phyloP scores from a whole-genome alignment of 345 rosid species.

The Noccaea bulbosa region DNA sequence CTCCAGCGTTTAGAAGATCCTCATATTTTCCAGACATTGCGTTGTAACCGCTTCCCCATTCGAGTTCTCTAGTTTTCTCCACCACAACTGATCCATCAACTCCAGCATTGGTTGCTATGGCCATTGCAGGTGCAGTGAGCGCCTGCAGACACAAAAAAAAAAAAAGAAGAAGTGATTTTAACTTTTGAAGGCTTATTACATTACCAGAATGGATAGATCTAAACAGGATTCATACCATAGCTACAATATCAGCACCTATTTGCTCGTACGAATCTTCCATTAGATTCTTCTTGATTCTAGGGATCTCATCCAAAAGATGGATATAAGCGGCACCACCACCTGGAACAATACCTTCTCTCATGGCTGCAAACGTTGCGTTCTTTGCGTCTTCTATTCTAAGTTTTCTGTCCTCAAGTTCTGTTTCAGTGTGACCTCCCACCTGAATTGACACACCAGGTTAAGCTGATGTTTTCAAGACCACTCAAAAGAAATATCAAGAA shows the following conservation, averaged over 20 bases:
- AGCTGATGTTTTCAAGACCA: constrained; percentile 9
- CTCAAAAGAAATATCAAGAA: constrained; percentile 5
- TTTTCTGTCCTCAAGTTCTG: constrained; percentile 89
- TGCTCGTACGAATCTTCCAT: constrained; percentile 69
- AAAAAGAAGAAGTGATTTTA: too few species aligned
- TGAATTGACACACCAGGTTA: constrained; percentile 23
- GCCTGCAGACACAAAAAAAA: constrained; percentile 60
- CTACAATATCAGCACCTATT: constrained; percentile 77
- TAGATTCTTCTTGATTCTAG: constrained; percentile 52
- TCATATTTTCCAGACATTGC: constrained; percentile 74
- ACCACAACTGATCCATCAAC: constrained; percentile 75
- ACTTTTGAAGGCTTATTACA: not conserved
- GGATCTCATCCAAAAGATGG: constrained; percentile 65
- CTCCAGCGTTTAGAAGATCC: constrained; percentile 75
- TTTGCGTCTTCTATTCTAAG: constrained; percentile 91
- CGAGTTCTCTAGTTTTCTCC: constrained; percentile 61
- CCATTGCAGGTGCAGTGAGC: constrained; percentile 71
- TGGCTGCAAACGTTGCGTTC: constrained; percentile 91
- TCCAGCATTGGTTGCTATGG: constrained; percentile 82
- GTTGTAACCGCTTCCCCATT: constrained; percentile 78
- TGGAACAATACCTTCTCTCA: constrained; percentile 88
- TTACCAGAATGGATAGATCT: not conserved
- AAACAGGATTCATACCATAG: constrained; percentile 49
- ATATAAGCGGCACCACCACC: constrained; percentile 91
- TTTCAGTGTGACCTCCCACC: constrained; percentile 91